These are phyloP conservation scores for Xylaria telfairii DNA, from an alignment of 495 filamentous ascomycete genomes.

Conservation along the genomic window DNA sequence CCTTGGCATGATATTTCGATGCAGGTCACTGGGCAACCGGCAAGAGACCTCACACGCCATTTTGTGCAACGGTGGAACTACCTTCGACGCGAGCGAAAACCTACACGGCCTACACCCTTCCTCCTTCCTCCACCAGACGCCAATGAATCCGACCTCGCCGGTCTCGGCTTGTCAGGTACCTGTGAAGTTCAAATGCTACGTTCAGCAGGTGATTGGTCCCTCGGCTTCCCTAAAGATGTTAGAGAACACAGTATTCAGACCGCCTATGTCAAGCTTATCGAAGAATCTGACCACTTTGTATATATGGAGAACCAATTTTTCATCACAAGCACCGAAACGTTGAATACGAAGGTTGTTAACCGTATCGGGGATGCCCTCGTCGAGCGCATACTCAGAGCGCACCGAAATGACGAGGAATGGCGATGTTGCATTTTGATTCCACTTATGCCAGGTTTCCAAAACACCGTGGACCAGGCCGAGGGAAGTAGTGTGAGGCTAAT, in stretches of 20 bases:
- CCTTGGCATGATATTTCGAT: conserved; percentile 99
- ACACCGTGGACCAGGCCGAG: conserved; percentile 90
- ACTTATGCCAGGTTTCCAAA: conserved; percentile 97
- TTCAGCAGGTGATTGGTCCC: conserved; percentile 88
- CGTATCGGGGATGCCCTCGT: conserved; percentile 94
- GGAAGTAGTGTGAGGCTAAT: conserved; percentile 94
- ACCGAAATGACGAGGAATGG: conserved; percentile 87
- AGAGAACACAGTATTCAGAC: conserved; percentile 95
- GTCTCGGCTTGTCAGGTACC: conserved; percentile 85
- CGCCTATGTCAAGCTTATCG: conserved; percentile 93
- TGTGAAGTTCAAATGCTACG: conserved; percentile 96
- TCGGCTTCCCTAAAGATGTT: conserved; percentile 74
- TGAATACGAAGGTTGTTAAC: conserved; percentile 88
- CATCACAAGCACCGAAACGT: conserved; percentile 88
- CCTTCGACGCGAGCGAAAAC: conserved; percentile 89
- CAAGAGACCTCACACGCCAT: conserved; percentile 90
- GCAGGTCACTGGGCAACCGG: conserved; percentile 97
- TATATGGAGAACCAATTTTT: conserved; percentile 99
- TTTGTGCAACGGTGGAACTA: conserved; percentile 99
- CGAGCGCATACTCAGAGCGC: conserved; percentile 84
- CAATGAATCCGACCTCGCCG: conserved; percentile 80
- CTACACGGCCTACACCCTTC: conserved; percentile 92
- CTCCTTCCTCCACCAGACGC: conserved; percentile 93
- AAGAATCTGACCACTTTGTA: conserved; percentile 94
- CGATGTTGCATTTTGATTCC: conserved; percentile 93